Evolutionary conservation across 2,329 filamentous ascomycete genomes (phyloP).

Genomic region (Alternaria hordeiaustralica): DNA sequence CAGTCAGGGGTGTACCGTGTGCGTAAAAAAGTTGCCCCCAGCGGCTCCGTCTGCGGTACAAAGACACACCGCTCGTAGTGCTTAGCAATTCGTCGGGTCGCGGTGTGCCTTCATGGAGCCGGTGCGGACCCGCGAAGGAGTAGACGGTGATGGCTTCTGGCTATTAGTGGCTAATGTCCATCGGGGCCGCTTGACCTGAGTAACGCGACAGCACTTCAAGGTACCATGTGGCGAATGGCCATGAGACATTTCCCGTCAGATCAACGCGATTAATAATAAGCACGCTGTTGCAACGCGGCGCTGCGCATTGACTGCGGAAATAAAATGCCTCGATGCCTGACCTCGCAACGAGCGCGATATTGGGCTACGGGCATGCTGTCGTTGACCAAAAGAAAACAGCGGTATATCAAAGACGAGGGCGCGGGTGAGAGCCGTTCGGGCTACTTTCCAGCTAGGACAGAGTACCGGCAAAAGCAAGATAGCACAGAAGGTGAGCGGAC

Average conservation of each 20-base stretch:
- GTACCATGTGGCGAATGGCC: conserved; percentile 5
- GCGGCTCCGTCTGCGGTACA: conserved; percentile 5
- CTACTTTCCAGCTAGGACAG: neutral
- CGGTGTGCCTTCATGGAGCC: conserved; percentile 6
- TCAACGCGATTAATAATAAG: conserved; percentile 26
- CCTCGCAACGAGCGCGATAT: neutral
- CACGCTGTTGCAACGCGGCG: conserved; percentile 12
- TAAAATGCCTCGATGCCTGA: conserved; percentile 28
- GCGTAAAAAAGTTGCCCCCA: conserved; percentile 9
- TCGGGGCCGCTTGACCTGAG: conserved; percentile 1
- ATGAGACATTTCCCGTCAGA: conserved; percentile 12
- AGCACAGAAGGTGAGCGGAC: neutral
- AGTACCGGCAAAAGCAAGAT: conserved; percentile 6
- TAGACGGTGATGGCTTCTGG: conserved; percentile 5
- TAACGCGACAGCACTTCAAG: neutral
- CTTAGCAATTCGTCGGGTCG: conserved; percentile 10
- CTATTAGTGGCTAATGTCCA: neutral
- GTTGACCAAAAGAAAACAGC: neutral
- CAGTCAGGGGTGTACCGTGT: neutral
- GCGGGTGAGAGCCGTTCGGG: neutral
- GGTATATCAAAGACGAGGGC: neutral
- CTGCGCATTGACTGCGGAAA: conserved; percentile 18
- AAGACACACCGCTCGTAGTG: conserved; percentile 8
- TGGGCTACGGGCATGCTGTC: neutral
- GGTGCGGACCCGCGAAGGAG: conserved; percentile 12